Evolutionary conservation across 257 asterid genomes (phyloP), one percentile per base, ranked within the genome.

Genomic region (Solanum chmielewskii): DNA sequence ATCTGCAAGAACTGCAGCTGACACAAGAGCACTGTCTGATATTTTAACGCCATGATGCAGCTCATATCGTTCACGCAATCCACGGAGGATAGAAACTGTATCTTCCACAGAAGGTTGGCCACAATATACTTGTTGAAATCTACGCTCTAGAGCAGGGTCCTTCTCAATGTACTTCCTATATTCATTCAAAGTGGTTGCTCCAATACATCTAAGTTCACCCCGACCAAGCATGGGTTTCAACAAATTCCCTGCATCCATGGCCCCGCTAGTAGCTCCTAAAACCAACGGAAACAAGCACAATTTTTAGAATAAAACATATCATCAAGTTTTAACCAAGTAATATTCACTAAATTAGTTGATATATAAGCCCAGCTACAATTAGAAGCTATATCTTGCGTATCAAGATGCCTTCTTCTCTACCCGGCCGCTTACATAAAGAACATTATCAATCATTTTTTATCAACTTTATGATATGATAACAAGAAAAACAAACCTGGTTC

Each of bases 161-260:
- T 96, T 96, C 92, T 96, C 99, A 88, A 96, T 93, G 91, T 96
- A 96, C 90, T 93, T 96, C 87, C 98, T 91, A 88, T 96, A 96
- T 87, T 96, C 99, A 70, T 94, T 95, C 85, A 95, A 93, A 12
- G 98, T 96, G 84, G 99, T 96, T 85, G 99, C 99, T 85, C 98
- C 99, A 23, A 95, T 96, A 91, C 99, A 95, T 90, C 98, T 93
- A 18, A 95, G 98, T 87, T 95, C 98, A 76, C 99, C 98, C 70
- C 99, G 93, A 68, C 98, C 98, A 87, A 96, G 97, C 99, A 95
- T 96, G 88, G 98, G 98, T 86, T 96, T 96, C 92, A 96, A 92
- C 87, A 96, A 93, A 90, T 96, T 95, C 84, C 98, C 98, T 87
- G 99, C 99, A 91, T 96, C 99, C 98, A 96, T 89, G 31, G 98